Percentiles rank a stretch among this genome's conserved stretches.
Evolutionary conservation across 2,329 filamentous ascomycete genomes (phyloP).

Genomic region (Diaporthe citrichinensis): DNA sequence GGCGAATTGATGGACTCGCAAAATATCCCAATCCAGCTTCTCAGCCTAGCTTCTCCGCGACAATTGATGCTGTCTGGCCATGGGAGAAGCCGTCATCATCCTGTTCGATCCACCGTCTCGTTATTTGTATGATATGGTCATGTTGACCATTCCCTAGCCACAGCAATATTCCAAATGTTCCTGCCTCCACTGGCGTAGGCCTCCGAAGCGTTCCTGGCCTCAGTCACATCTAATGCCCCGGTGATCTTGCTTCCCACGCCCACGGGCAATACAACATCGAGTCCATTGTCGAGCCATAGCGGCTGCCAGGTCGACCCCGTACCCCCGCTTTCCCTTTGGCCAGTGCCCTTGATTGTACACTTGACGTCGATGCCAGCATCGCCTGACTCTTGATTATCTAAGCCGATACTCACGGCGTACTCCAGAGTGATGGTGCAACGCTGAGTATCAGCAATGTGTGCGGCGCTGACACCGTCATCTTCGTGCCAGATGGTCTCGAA

Average conservation of each 20-base stretch:
- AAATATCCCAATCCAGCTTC: too few species aligned
- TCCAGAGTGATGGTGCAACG: constrained; percentile 14
- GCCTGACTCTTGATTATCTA: background rate
- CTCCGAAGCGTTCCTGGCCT: background rate
- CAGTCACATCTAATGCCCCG: background rate
- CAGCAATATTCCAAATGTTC: constrained; percentile 4
- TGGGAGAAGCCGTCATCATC: background rate
- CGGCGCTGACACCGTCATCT: constrained; percentile 50
- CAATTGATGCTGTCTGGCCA: too few species aligned
- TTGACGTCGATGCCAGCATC: background rate
- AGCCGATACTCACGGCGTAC: background rate
- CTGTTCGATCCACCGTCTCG: background rate
- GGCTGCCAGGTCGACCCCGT: background rate
- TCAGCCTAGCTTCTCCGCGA: too few species aligned
- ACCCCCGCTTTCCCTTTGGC: background rate
- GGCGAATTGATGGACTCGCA: too few species aligned
- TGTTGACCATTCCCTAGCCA: background rate
- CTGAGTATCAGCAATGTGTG: constrained; percentile 42
- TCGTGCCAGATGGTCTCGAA: constrained; percentile 50
- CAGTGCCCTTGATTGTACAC: background rate
- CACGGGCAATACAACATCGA: background rate
- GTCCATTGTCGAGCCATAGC: constrained; percentile 17
- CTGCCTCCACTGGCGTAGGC: background rate
- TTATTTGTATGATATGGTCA: background rate
- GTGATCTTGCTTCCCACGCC: background rate